Evolutionary conservation across 2,329 filamentous ascomycete species (phyloP), one percentile per base, ranked within the genome.

Genomic region (Venturia pyrina): DNA sequence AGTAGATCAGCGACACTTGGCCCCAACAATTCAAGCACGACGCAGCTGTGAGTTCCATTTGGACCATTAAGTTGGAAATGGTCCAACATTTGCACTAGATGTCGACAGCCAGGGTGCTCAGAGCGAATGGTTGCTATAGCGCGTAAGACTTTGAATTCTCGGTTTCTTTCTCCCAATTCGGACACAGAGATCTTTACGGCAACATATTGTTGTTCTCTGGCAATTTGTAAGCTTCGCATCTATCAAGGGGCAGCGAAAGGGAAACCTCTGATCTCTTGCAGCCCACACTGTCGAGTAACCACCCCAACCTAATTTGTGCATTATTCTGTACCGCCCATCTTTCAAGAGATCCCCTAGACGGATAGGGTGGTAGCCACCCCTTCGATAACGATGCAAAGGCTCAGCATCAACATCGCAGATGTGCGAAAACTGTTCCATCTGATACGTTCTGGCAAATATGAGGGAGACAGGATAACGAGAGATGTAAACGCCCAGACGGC

Each of bases 11-110:
- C 72, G 21, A 80, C 71, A 69, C 71, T 80, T 8, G 78, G 73
- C 1, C 77, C 78, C 37, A 79, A 64, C n/a, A 77, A 70, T 53
- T 79, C 75, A 59, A 76, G 73, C 6, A 82, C 75, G 0, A 81
- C 69, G 68, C 79, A 82, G n/a, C 72, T 68, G 68, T 82, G 79
- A 2, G 41, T 71, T 13, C 80, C 78, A 70, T 82, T 82, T 7
- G 78, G 78, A 11, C 80, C 78, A 1, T 69, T 53, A 57, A 78
- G 62, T 8, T 75, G 50, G 46, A 81, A 81, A 21, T 71, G 32
- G 67, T 79, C 75, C 32, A 76, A 66, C 32, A 80, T 57, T 28
- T 67, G 71, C 48, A 78, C 73, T 15, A 79, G 48, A 71, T 79
- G 69, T 44, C 67, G 67, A 21, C 61, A 66, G 28, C 68, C 69